phyloP scores from a whole-genome alignment of 2,329 filamentous ascomycete species.

The Ophiostoma tasmaniense region DNA sequence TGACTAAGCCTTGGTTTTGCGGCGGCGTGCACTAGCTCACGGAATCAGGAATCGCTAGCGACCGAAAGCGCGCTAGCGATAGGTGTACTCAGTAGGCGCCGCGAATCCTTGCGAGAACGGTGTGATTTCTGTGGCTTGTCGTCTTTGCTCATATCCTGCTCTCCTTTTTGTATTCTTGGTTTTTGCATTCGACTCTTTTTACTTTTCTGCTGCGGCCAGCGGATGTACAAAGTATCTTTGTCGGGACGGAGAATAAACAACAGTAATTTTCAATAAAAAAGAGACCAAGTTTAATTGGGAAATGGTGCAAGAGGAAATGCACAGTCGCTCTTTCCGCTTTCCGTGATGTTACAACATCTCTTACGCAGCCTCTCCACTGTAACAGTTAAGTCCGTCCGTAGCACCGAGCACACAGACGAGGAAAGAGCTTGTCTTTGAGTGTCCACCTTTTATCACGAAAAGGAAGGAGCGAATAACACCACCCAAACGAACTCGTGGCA shows the following conservation, averaged over 20 bases:
- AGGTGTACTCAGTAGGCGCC: neutral
- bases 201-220: neutral
- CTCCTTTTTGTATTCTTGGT: neutral
- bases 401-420: neutral
- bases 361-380: constrained; percentile 3
- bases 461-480: neutral
- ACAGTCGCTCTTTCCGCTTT: neutral
- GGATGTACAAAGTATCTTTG: neutral
- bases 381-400: neutral
- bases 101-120: neutral
- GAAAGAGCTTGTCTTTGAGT: no score
- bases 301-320: neutral
- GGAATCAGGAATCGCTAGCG: no score
- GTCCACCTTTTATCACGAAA: neutral
- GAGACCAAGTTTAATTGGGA: neutral
- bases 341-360: neutral
- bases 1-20: neutral
- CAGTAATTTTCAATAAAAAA: neutral
- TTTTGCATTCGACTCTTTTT: no score
- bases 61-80: neutral
- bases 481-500: neutral
- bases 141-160: neutral
- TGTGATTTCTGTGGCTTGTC: neutral
- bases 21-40: neutral
- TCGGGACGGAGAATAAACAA: neutral